These are phyloP conservation scores for Podaxis pistillaris DNA, from an alignment of 768 basidiomycete genomes.

Conservation along the genomic window DNA sequence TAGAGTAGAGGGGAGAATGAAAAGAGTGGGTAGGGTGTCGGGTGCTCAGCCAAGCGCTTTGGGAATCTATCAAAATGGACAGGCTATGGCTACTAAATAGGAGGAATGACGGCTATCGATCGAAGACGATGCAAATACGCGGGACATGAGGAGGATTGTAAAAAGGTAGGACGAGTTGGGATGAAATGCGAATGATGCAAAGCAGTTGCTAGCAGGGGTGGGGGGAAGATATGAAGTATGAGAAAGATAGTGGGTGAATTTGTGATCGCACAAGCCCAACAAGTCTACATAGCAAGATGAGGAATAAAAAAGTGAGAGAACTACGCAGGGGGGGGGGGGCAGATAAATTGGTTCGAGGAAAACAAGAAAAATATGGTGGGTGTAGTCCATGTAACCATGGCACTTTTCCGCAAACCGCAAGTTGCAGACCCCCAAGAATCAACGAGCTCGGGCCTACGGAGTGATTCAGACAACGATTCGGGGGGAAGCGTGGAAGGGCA, in stretches of 20 bases:
- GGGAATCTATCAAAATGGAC: not conserved
- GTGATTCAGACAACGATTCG: not conserved
- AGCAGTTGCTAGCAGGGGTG: not conserved
- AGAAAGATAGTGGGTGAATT: not conserved
- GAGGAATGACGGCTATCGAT: not conserved
- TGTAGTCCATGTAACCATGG: conserved; percentile 14
- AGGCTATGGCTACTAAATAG: not conserved
- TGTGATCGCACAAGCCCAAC: not conserved
- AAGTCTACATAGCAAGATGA: conserved; percentile 5
- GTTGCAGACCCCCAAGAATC: not conserved
- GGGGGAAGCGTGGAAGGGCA: not conserved
- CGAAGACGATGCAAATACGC: not conserved
- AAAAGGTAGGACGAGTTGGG: not conserved
- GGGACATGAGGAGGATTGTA: not conserved
- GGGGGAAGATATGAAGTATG: not conserved
- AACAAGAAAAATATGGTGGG: conserved; percentile 15
- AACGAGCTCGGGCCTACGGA: not conserved
- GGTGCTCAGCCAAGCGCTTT: not conserved
- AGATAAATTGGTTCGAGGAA: not conserved
- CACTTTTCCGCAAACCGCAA: not conserved
- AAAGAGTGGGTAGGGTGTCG: not conserved
- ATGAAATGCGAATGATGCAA: not conserved
- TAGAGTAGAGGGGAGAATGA: conserved; percentile 2
- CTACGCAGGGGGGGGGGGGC: not conserved
- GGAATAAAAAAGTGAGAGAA: not conserved